These are phyloP conservation scores for Maudiozyma serrabonitensis DNA, from an alignment of 805 yeast species.

Conservation along the genomic window DNA sequence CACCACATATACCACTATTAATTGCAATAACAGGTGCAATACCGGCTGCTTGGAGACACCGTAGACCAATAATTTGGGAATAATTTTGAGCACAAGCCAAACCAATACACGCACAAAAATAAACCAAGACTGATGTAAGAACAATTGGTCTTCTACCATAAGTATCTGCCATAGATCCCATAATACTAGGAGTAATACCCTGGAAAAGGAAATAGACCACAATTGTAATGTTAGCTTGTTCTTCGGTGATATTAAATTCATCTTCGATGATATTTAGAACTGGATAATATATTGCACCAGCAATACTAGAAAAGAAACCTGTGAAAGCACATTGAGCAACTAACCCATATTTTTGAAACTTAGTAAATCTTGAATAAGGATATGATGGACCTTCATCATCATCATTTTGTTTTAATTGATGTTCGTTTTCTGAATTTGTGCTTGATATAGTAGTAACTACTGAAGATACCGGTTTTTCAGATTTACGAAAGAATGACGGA, in stretches of 20 bases:
- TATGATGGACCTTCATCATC: not conserved
- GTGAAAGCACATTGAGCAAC: conserved; percentile 34
- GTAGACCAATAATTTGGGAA: conserved; percentile 49
- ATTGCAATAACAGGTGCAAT: conserved; percentile 69
- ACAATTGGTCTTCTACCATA: conserved; percentile 66
- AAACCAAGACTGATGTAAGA: conserved; percentile 43
- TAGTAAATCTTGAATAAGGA: conserved; percentile 38
- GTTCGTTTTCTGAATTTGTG: too few species aligned
- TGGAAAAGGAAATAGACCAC: conserved; percentile 70
- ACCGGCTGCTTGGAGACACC: conserved; percentile 69
- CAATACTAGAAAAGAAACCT: conserved; percentile 60
- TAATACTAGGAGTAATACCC: conserved; percentile 63
- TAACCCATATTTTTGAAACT: conserved; percentile 34
- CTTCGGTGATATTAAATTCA: conserved; percentile 46
- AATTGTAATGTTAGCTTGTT: conserved; percentile 58
- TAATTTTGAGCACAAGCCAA: conserved; percentile 50
- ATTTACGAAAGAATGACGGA: too few species aligned
- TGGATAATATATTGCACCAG: conserved; percentile 75
- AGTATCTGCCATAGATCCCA: conserved; percentile 59
- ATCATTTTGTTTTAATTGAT: too few species aligned
- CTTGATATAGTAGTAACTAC: too few species aligned
- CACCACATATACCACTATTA: conserved; percentile 63
- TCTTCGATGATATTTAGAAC: conserved; percentile 50
- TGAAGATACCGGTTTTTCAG: too few species aligned
- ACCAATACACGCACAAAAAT: conserved; percentile 53